Evolutionary conservation across 2,329 filamentous ascomycete genomes (phyloP).

Genomic region (Cryphonectria japonica): DNA sequence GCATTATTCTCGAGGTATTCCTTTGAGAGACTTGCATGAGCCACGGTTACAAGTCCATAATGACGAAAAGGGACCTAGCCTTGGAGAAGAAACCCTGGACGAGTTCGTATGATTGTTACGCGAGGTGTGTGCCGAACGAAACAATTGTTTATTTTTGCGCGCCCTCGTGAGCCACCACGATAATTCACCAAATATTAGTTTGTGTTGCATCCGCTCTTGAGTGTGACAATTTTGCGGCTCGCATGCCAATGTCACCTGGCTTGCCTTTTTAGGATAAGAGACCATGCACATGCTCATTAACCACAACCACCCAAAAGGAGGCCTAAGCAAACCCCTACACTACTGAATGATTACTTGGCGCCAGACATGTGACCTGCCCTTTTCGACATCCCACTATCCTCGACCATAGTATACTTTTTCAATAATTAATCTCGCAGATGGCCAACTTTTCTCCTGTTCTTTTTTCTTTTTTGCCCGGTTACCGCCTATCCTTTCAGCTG

Average conservation of each 20-base stretch:
- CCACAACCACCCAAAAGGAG: background rate
- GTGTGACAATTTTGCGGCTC: constrained; percentile 2
- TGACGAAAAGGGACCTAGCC: background rate
- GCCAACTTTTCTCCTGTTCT: background rate
- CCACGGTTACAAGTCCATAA: background rate
- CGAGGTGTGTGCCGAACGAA: constrained; percentile 1
- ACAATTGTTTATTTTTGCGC: background rate
- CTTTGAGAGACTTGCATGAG: background rate
- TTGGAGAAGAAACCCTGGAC: background rate
- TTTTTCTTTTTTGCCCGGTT: background rate
- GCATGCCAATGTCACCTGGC: constrained; percentile 7
- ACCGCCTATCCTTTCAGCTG: background rate
- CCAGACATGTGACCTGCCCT: constrained; percentile 2
- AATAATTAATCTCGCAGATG: background rate
- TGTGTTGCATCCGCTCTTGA: constrained; percentile 4
- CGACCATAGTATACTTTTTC: background rate
- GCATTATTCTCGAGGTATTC: background rate
- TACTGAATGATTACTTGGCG: background rate
- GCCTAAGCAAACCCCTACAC: background rate
- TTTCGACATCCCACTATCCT: background rate
- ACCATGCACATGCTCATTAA: constrained; percentile 2
- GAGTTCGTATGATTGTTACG: background rate
- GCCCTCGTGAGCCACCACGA: constrained; percentile 3
- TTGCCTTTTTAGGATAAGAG: background rate
- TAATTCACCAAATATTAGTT: background rate